These are phyloP conservation scores for Cucurbita maxima DNA, from an alignment of 306 rosid genomes.

Conservation along the genomic window DNA sequence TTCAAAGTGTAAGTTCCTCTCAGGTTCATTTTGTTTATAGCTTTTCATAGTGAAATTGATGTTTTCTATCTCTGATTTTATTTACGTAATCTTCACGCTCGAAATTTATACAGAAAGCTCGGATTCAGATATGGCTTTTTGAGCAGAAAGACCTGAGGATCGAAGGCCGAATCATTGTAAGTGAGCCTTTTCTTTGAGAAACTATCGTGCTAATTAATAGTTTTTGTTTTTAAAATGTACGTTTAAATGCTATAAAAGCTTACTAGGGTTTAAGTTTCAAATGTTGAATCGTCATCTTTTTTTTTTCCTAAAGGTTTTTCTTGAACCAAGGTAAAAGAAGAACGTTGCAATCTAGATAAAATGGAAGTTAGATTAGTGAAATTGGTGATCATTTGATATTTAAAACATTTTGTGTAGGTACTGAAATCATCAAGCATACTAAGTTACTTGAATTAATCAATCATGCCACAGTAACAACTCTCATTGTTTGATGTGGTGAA, in stretches of 20 bases:
- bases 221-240: neutral
- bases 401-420: neutral
- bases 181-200: neutral
- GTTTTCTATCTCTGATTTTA: neutral
- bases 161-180: conserved; percentile 75
- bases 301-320: too few species aligned
- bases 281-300: neutral
- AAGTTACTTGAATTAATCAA: neutral
- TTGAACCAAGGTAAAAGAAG: neutral
- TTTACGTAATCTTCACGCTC: neutral
- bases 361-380: neutral
- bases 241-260: neutral
- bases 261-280: neutral
- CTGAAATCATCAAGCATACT: neutral
- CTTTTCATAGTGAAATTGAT: neutral
- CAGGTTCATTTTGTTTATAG: neutral
- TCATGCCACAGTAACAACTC: too few species aligned
- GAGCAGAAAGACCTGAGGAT: conserved; percentile 74
- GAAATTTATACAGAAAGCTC: conserved; percentile 42
- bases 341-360: neutral
- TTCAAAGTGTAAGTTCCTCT: conserved; percentile 53
- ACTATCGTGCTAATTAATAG: neutral
- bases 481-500: neutral
- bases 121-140: conserved; percentile 77
- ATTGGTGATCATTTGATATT: neutral